A percentile compares a stretch with the other conserved stretches of the same genome.
Conservation (phyloP, 306 rosid species). For the Fragaria ananassa region DNA sequence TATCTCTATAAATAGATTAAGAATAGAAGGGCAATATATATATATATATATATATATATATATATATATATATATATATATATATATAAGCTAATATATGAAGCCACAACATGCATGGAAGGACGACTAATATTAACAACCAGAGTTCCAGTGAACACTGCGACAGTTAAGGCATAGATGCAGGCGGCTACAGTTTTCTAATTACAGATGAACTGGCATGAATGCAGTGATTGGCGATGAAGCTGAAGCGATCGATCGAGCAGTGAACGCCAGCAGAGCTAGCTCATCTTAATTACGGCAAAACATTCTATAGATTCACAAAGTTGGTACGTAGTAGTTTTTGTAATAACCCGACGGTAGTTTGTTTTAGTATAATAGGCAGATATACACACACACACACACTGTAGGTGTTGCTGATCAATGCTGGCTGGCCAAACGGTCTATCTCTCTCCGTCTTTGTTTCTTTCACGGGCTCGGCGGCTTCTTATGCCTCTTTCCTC, state of each 20-base stretch:
- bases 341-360: slow-evolving; percentile 1
- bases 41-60: too few species aligned
- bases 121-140: neutral
- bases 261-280: neutral
- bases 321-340: neutral
- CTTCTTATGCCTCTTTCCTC: neutral
- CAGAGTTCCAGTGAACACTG: neutral
- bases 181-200: neutral
- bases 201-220: neutral
- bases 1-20: too few species aligned
- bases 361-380: neutral
- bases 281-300: neutral
- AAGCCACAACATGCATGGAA: neutral
- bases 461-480: slow-evolving; percentile 15
- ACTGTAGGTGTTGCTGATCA: neutral
- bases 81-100: neutral
- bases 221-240: neutral
- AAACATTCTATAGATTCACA: neutral
- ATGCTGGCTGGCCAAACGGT: neutral
- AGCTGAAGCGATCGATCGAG: neutral
- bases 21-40: too few species aligned
- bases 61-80: too few species aligned
- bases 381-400: neutral
- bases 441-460: neutral
- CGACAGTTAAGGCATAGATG: neutral